Evolutionary conservation across 192 early-diverging fungal species (phyloP).

Genomic region (Glomus cerebriforme): DNA sequence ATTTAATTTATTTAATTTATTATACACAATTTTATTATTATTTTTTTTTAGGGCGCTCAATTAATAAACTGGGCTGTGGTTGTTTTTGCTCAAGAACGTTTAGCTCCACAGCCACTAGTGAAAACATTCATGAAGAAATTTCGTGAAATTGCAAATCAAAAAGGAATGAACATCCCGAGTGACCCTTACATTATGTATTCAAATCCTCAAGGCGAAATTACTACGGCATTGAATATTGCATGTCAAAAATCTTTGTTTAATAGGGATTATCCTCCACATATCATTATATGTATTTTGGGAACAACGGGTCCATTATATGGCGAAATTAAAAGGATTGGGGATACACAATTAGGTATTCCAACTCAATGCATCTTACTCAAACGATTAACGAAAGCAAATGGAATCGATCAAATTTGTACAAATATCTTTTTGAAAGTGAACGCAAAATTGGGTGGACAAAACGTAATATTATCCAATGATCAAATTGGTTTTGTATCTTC

Average conservation of each 20-base stretch:
- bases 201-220: conserved; percentile 65
- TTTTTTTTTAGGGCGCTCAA: conserved; percentile 53
- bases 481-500: conserved; percentile 66
- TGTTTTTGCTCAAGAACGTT: conserved; percentile 62
- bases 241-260: conserved; percentile 69
- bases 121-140: conserved; percentile 74
- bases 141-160: conserved; percentile 68
- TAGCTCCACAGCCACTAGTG: conserved; percentile 51
- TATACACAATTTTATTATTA: no score
- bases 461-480: conserved; percentile 57
- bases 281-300: conserved; percentile 84
- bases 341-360: conserved; percentile 84
- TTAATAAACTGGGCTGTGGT: conserved; percentile 82
- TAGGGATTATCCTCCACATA: conserved; percentile 67
- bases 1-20: not conserved
- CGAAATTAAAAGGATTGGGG: conserved; percentile 83
- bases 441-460: conserved; percentile 79
- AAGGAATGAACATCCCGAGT: conserved; percentile 54
- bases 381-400: not conserved
- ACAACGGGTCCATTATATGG: conserved; percentile 82
- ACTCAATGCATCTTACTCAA: conserved; percentile 54
- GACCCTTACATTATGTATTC: conserved; percentile 48
- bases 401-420: not conserved
- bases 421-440: conserved; percentile 80
- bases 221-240: conserved; percentile 63